Evolutionary conservation across 129 eudicot genomes (phyloP).

Genomic region (Centella asiatica): DNA sequence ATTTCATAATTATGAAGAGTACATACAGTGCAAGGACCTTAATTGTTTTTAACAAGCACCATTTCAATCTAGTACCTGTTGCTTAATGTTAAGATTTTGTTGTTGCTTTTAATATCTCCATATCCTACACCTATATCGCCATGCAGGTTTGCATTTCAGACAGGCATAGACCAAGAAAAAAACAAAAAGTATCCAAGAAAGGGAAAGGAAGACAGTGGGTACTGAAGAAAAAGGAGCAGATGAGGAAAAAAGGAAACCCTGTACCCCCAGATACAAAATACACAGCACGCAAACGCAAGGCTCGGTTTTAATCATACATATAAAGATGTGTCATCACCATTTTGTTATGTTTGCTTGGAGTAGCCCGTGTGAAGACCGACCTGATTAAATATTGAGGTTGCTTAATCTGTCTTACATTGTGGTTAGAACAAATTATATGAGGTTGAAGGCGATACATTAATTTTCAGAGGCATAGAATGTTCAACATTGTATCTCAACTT

Average conservation of each 20-base stretch:
- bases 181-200: constrained; percentile 56
- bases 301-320: constrained; percentile 54
- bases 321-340: not conserved
- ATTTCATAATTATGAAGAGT: not conserved
- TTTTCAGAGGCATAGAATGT: too few relatives aligned
- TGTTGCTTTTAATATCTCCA: not conserved
- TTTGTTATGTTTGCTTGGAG: not conserved
- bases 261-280: constrained; percentile 82
- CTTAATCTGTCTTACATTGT: too few relatives aligned
- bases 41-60: not conserved
- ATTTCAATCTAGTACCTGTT: not conserved
- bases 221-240: constrained; percentile 63
- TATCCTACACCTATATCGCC: not conserved
- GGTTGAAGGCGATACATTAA: too few relatives aligned
- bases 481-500: too few relatives aligned
- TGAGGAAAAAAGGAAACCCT: constrained; percentile 67
- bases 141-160: constrained; percentile 69
- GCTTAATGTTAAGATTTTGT: not conserved
- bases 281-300: constrained; percentile 85
- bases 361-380: too few relatives aligned
- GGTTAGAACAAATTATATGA: too few relatives aligned
- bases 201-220: constrained; percentile 81
- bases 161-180: constrained; percentile 83
- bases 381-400: too few relatives aligned
- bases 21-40: not conserved